Conservation (phyloP, 2,329 filamentous ascomycete genomes). For the Aspergillus ochraceus region DNA sequence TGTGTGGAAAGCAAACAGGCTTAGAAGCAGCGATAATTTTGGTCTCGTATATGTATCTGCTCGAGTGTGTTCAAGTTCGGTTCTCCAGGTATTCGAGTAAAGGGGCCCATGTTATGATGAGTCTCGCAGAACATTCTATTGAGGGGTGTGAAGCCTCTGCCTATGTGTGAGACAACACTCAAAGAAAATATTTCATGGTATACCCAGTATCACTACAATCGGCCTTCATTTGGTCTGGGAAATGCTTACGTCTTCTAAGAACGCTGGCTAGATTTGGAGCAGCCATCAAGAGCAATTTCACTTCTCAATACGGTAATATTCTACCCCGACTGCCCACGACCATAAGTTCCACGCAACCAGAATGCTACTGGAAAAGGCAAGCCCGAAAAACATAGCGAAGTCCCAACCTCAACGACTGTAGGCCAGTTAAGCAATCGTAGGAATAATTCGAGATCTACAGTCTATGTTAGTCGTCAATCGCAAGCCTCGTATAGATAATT, state of each 20-base stretch:
- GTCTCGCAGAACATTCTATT: background rate
- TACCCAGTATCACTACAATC: background rate
- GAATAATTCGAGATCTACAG: background rate
- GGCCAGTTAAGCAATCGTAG: background rate
- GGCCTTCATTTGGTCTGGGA: background rate
- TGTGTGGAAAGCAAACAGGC: background rate
- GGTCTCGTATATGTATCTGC: too few relatives aligned
- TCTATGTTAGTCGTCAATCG: too few relatives aligned
- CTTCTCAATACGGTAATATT: too few relatives aligned
- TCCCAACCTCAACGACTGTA: background rate
- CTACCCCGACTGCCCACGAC: background rate
- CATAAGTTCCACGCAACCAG: background rate
- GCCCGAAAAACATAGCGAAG: background rate
- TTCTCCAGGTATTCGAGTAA: background rate
- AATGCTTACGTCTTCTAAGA: background rate
- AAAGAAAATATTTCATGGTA: background rate
- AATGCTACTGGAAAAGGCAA: background rate
- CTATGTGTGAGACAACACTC: background rate
- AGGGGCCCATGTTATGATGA: background rate
- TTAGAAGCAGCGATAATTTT: too few relatives aligned
- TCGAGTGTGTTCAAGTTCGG: too few relatives aligned
- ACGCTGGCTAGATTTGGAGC: background rate
- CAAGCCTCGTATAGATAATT: too few relatives aligned
- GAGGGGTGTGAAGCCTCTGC: background rate
- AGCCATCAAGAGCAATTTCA: background rate